Percentiles rank a stretch among this genome's conserved stretches.
Evolutionary conservation across 495 filamentous ascomycete genomes (phyloP).

Genomic region (Penicillium robsamsonii): DNA sequence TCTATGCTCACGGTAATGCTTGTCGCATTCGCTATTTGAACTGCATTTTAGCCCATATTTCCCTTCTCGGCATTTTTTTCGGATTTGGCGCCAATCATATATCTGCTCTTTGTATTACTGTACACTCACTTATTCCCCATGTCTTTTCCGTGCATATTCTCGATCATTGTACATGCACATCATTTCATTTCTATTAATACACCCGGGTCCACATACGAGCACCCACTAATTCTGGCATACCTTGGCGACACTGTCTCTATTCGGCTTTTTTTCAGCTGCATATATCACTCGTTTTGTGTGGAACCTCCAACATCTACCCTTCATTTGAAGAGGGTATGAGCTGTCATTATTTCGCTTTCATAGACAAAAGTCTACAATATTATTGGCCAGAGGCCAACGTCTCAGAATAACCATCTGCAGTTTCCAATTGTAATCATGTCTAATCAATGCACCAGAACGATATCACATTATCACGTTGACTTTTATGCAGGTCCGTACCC

Average conservation of each 20-base stretch:
- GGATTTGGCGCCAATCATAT: conserved; percentile 7
- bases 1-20: conserved; percentile 13
- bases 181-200: conserved; percentile 15
- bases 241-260: conserved; percentile 1
- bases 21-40: conserved; percentile 16
- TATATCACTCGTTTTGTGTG: conserved; percentile 12
- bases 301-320: neutral
- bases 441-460: neutral
- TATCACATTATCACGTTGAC: too few relatives aligned
- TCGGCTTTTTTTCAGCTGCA: conserved; percentile 6
- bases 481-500: too few relatives aligned
- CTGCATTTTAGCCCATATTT: conserved; percentile 2
- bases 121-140: neutral
- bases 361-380: neutral
- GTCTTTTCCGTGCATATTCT: conserved; percentile 3
- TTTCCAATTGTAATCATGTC: neutral
- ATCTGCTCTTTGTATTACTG: conserved; percentile 4
- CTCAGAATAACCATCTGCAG: neutral
- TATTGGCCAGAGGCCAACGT: neutral
- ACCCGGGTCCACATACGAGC: neutral
- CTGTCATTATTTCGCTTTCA: neutral
- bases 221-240: conserved; percentile 5
- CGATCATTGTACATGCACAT: conserved; percentile 1
- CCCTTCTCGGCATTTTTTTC: conserved; percentile 2
- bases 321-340: neutral